Conservation (phyloP, 768 basidiomycete species). For the Pleurotus djamor region DNA sequence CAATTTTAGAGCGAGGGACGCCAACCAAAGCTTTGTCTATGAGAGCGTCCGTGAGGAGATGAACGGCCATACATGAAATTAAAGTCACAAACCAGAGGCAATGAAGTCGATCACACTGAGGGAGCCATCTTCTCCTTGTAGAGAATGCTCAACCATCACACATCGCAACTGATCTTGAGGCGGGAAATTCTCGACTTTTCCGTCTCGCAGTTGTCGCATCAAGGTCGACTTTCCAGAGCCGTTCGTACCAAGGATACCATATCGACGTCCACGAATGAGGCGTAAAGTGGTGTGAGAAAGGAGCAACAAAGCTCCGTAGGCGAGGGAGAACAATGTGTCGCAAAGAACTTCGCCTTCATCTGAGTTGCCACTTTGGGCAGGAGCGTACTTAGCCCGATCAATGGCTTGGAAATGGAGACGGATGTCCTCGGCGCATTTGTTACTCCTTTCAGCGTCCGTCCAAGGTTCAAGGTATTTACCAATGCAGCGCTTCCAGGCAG, state of each 20-base stretch:
- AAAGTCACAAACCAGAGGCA: constrained; percentile 58
- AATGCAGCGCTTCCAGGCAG: constrained; percentile 69
- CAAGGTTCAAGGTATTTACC: constrained; percentile 73
- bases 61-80: background rate
- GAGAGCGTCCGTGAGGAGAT: background rate
- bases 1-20: constrained; percentile 69
- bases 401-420: constrained; percentile 74
- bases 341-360: constrained; percentile 87
- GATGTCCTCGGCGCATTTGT: constrained; percentile 58
- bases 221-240: constrained; percentile 96
- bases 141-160: constrained; percentile 96
- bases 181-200: constrained; percentile 96
- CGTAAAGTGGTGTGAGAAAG: constrained; percentile 92
- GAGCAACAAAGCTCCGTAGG: constrained; percentile 91
- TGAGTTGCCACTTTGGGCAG: constrained; percentile 34
- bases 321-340: constrained; percentile 92
- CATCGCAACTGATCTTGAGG: constrained; percentile 82
- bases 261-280: constrained; percentile 86
- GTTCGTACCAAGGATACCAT: constrained; percentile 96
- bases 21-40: constrained; percentile 67
- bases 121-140: constrained; percentile 91
- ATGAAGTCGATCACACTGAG: constrained; percentile 87
- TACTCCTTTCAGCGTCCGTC: constrained; percentile 48
- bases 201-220: constrained; percentile 92
- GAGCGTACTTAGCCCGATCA: constrained; percentile 70